Evolutionary conservation across 306 rosid species (phyloP).

Genomic region (Bauhinia variegata): DNA sequence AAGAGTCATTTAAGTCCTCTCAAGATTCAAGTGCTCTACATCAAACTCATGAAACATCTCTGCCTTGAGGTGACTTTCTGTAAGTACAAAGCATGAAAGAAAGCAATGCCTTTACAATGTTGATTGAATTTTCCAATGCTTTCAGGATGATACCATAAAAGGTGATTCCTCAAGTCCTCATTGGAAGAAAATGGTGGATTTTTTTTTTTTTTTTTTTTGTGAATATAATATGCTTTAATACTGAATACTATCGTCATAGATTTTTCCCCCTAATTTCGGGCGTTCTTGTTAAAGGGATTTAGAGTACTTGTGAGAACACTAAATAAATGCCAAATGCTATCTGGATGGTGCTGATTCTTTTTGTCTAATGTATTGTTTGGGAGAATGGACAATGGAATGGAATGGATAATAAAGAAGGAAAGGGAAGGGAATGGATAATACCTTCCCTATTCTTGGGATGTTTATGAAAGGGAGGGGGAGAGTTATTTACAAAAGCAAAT

Average conservation of each 20-base stretch:
- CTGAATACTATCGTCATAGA: too few species aligned
- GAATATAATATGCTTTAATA: not conserved
- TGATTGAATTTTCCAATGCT: not conserved
- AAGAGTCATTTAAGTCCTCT: conserved; percentile 46
- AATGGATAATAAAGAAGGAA: too few species aligned
- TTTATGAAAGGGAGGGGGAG: too few species aligned
- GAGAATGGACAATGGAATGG: too few species aligned
- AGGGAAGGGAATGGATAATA: too few species aligned
- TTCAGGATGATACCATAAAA: not conserved
- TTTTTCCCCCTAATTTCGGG: not conserved
- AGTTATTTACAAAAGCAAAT: too few species aligned
- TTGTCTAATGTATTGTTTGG: too few species aligned
- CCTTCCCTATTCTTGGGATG: too few species aligned
- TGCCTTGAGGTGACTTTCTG: not conserved
- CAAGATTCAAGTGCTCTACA: conserved; percentile 29
- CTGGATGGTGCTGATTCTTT: not conserved
- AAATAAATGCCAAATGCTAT: not conserved
- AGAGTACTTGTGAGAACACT: not conserved
- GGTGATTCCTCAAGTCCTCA: conserved; percentile 1
- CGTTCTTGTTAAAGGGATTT: not conserved
- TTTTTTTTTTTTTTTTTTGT: not conserved
- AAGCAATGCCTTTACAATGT: not conserved
- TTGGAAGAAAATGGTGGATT: conserved; percentile 8
- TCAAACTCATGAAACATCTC: conserved; percentile 23
- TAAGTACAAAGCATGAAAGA: not conserved